These are phyloP conservation scores for Monotropa hypopitys DNA, from an alignment of 179 eudicot species.

Conservation along the genomic window DNA sequence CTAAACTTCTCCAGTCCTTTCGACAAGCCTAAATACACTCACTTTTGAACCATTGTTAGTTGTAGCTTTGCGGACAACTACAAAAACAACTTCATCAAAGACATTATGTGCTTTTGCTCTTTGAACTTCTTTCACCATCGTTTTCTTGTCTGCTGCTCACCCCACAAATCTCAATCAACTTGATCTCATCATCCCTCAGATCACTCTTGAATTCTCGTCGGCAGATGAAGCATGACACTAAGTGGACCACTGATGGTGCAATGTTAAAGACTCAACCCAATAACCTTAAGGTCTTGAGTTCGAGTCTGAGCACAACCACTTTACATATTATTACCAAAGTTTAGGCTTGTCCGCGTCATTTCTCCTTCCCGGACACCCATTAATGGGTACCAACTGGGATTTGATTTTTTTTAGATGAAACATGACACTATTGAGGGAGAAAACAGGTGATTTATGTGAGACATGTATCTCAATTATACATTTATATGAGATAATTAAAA, in stretches of 20 bases:
- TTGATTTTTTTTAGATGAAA: too few species aligned
- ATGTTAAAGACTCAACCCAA: too few species aligned
- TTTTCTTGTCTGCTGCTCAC: slow-evolving; percentile 20
- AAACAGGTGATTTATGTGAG: not conserved
- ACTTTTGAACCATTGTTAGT: slow-evolving; percentile 4
- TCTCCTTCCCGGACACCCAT: too few species aligned
- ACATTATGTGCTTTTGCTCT: slow-evolving; percentile 3
- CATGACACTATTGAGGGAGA: not conserved
- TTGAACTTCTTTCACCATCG: slow-evolving; percentile 8
- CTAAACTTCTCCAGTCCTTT: not conserved
- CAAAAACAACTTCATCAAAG: slow-evolving; percentile 6
- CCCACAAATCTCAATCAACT: slow-evolving; percentile 12
- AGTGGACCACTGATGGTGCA: too few species aligned
- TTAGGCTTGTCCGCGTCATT: too few species aligned
- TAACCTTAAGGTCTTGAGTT: too few species aligned
- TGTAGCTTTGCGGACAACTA: slow-evolving; percentile 7
- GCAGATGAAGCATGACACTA: not conserved
- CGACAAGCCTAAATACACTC: slow-evolving; percentile 4
- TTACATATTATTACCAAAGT: too few species aligned
- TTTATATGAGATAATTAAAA: too few species aligned
- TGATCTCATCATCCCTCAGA: not conserved
- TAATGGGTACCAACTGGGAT: too few species aligned
- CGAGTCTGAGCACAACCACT: too few species aligned
- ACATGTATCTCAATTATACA: too few species aligned
- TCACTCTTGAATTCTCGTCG: not conserved